These are phyloP conservation scores for Tillandsia leiboldiana DNA, from an alignment of 176 grass and related monocot genomes.

Conservation along the genomic window DNA sequence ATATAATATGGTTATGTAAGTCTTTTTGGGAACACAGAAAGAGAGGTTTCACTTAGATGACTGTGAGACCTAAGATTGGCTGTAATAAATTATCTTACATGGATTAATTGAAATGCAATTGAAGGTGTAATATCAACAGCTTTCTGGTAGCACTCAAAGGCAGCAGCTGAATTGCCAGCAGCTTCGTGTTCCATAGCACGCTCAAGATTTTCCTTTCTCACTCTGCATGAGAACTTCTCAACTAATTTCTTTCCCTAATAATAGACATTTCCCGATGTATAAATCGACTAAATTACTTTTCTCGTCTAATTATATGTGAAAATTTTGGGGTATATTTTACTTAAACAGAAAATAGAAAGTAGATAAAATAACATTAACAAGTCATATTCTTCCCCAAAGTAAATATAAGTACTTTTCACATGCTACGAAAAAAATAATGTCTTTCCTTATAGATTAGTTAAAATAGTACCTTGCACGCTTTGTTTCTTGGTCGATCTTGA, in stretches of 20 bases:
- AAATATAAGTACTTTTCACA: too few species aligned
- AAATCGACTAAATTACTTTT: too few species aligned
- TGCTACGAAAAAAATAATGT: background rate
- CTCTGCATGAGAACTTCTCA: conserved; percentile 29
- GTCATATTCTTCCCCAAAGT: too few species aligned
- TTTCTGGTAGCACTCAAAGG: conserved; percentile 90
- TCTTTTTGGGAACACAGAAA: background rate
- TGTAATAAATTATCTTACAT: conserved; percentile 28
- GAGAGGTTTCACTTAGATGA: background rate
- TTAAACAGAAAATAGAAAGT: too few species aligned
- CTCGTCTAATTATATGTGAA: too few species aligned
- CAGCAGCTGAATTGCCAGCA: conserved; percentile 73
- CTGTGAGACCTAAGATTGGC: background rate
- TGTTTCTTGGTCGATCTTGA: conserved; percentile 70
- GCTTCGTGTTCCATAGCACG: conserved; percentile 82
- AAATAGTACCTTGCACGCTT: conserved; percentile 65
- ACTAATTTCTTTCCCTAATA: background rate
- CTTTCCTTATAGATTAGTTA: background rate
- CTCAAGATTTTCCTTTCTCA: conserved; percentile 84
- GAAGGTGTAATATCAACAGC: conserved; percentile 94
- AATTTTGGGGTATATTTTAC: too few species aligned
- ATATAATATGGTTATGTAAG: background rate
- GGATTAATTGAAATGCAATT: conserved; percentile 77
- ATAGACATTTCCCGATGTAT: too few species aligned
- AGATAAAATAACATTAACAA: background rate